Conservation (phyloP, 2,329 filamentous ascomycete genomes). For the Ophiostoma piceae region DNA sequence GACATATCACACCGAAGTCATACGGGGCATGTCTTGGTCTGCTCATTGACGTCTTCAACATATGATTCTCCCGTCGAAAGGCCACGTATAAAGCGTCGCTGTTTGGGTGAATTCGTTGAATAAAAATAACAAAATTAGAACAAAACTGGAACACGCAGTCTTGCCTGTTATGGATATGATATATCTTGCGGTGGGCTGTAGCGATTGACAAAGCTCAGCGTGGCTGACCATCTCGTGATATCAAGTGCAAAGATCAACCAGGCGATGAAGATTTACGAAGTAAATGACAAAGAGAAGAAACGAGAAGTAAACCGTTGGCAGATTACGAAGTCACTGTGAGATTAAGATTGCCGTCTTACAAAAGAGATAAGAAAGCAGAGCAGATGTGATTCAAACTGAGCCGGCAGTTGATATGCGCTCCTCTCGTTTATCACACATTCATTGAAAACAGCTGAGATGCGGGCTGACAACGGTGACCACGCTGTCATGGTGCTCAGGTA, state of each 20-base stretch:
- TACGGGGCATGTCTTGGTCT: too few relatives aligned
- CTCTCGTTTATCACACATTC: neutral
- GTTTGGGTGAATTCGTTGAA: too few relatives aligned
- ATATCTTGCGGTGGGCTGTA: too few relatives aligned
- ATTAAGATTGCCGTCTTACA: neutral
- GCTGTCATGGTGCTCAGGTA: neutral
- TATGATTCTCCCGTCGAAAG: neutral
- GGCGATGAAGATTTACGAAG: neutral
- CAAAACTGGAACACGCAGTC: too few relatives aligned
- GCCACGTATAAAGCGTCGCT: too few relatives aligned
- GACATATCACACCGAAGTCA: too few relatives aligned
- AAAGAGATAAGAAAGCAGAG: neutral
- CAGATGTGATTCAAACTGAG: neutral
- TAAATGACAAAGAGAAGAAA: neutral
- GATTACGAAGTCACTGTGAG: neutral
- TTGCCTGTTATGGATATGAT: too few relatives aligned
- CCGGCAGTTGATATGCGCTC: neutral
- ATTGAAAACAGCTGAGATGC: neutral
- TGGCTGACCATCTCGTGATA: neutral
- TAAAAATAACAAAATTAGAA: too few relatives aligned
- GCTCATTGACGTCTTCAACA: too few relatives aligned
- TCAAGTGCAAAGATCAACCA: neutral
- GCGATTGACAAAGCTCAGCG: too few relatives aligned
- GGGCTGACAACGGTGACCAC: neutral
- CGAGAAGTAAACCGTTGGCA: neutral